Evolutionary conservation across 352 stramenopile species (phyloP).

Genomic region (Phytophthora crassamura): DNA sequence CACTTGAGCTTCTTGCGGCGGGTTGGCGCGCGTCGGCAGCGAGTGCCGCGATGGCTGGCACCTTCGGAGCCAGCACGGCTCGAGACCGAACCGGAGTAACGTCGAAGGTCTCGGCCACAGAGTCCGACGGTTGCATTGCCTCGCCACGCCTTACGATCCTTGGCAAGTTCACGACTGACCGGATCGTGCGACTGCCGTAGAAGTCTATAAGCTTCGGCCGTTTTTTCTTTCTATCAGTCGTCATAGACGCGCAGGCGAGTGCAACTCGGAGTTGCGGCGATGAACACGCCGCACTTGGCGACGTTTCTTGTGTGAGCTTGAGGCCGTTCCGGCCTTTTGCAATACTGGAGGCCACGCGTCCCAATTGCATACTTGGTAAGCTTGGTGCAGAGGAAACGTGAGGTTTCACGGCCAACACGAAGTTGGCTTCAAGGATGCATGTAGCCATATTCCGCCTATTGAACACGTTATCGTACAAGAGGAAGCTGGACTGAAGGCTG

Average conservation of each 20-base stretch:
- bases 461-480: too few relatives aligned
- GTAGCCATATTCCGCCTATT: too few relatives aligned
- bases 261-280: background rate
- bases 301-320: too few relatives aligned
- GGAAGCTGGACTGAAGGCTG: background rate
- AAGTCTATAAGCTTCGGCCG: background rate
- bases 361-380: too few relatives aligned
- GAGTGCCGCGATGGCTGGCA: conserved; percentile 25
- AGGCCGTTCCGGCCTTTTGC: too few relatives aligned
- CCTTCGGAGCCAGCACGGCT: conserved; percentile 16
- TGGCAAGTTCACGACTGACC: conserved; percentile 14
- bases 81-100: conserved; percentile 25
- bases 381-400: too few relatives aligned
- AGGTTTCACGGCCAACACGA: too few relatives aligned
- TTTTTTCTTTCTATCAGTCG: conserved; percentile 18
- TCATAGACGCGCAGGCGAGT: conserved; percentile 10
- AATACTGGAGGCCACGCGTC: too few relatives aligned
- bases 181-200: conserved; percentile 3
- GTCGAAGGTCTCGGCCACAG: conserved; percentile 23
- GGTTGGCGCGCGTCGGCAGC: conserved; percentile 10
- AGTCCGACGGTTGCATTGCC: conserved; percentile 16
- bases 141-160: too few relatives aligned
- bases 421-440: too few relatives aligned
- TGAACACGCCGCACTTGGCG: background rate
- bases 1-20: conserved; percentile 56